Evolutionary conservation across 176 grass and related monocot genomes (phyloP).

Genomic region (Canna indica): DNA sequence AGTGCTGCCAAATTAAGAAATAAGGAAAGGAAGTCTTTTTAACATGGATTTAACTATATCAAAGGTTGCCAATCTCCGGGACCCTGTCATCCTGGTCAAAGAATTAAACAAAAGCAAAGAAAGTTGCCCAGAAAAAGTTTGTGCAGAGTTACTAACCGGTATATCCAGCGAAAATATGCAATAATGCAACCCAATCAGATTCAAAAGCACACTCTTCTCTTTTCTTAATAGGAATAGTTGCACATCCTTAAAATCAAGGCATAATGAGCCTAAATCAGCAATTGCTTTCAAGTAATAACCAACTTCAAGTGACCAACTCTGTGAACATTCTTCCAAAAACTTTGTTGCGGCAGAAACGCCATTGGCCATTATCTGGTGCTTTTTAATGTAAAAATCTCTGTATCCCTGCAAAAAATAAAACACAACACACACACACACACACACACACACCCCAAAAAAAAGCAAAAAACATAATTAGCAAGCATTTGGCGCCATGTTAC

Average conservation of each 20-base stretch:
- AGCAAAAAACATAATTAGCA: background rate
- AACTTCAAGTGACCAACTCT: conserved; percentile 45
- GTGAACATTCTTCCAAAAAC: conserved; percentile 33
- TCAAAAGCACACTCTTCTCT: conserved; percentile 41
- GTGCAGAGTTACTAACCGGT: conserved; percentile 36
- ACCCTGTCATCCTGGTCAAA: background rate
- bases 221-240: conserved; percentile 57
- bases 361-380: conserved; percentile 36
- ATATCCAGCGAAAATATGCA: conserved; percentile 37
- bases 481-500: background rate
- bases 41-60: background rate
- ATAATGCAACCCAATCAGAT: conserved; percentile 59
- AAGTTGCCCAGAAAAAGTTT: conserved; percentile 1
- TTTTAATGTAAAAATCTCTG: conserved; percentile 42
- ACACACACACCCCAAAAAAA: no score
- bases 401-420: conserved; percentile 36
- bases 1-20: no score
- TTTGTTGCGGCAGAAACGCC: conserved; percentile 38
- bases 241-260: conserved; percentile 45
- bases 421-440: background rate
- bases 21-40: no score
- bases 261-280: conserved; percentile 30
- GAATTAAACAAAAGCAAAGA: background rate
- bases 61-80: background rate
- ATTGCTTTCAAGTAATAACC: conserved; percentile 60